Evolutionary conservation across 2,329 filamentous ascomycete species (phyloP).

Genomic region (Pseudogymnoascus sp.): DNA sequence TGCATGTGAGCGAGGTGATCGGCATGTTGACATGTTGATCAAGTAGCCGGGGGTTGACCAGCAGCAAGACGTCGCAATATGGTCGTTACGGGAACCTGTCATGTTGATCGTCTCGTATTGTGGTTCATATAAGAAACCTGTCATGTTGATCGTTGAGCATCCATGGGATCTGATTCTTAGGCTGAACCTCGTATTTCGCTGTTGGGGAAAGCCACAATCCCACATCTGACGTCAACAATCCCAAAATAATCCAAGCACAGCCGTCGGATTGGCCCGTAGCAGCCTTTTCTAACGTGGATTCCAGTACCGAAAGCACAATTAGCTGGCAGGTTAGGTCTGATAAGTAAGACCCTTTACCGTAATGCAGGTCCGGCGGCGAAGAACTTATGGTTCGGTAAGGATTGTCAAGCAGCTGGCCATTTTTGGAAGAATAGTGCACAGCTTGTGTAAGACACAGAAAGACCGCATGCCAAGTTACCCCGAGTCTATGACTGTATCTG

Average conservation of each 20-base stretch:
- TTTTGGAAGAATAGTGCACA: not conserved
- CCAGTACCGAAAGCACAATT: not conserved
- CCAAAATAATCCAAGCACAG: not conserved
- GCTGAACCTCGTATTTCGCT: not conserved
- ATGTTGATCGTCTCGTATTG: not conserved
- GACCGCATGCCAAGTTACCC: not conserved
- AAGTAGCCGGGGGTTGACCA: not conserved
- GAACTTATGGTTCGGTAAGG: not conserved
- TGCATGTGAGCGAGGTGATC: not conserved
- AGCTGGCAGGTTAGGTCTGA: not conserved
- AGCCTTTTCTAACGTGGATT: not conserved
- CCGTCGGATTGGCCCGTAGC: not conserved
- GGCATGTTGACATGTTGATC: not conserved
- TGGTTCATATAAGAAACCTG: not conserved
- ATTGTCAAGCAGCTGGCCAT: not conserved
- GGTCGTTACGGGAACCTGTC: not conserved
- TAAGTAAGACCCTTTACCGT: not conserved
- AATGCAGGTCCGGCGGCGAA: not conserved
- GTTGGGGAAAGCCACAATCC: not conserved
- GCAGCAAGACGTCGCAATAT: not conserved
- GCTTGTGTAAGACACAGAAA: not conserved
- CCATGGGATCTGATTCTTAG: not conserved
- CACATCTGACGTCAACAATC: not conserved
- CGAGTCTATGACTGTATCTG: not conserved
- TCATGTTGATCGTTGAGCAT: not conserved